These are phyloP conservation scores for Pigoraptor vietnamica DNA, from an alignment of 78 protist genomes.

Conservation along the genomic window DNA sequence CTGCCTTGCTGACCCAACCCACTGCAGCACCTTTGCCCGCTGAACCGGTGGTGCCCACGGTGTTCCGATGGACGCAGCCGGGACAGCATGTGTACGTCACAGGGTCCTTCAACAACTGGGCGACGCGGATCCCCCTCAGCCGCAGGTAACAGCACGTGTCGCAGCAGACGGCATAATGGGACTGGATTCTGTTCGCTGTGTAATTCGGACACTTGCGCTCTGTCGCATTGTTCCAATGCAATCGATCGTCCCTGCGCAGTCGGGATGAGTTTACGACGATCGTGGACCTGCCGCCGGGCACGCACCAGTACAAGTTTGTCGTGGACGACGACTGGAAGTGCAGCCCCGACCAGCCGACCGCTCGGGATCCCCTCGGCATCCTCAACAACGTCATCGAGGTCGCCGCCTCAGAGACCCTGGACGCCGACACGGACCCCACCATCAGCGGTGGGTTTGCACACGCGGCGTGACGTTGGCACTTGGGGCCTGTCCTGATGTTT, in stretches of 20 bases:
- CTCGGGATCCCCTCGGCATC: neutral
- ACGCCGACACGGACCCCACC: neutral
- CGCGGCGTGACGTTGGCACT: no score
- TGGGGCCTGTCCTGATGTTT: no score
- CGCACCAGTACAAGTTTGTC: constrained; percentile 72
- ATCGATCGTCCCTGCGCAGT: no score
- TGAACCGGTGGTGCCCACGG: neutral
- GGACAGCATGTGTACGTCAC: neutral
- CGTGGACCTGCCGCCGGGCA: constrained; percentile 56
- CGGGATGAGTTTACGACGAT: constrained; percentile 1
- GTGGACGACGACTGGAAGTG: constrained; percentile 78
- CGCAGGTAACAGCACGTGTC: neutral
- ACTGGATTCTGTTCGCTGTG: no score
- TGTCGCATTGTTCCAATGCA: no score
- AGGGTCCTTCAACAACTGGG: neutral
- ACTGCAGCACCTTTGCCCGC: neutral
- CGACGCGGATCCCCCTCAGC: neutral
- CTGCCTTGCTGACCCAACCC: neutral
- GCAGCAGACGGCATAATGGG: no score
- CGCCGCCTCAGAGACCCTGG: neutral
- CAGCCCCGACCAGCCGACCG: neutral
- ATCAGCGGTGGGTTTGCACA: neutral
- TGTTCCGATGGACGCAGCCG: neutral
- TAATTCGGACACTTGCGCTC: no score
- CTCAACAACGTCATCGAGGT: neutral